phyloP scores from a whole-genome alignment of 2,329 filamentous ascomycete species.

The Hymenotorrendiella dingleyae region DNA sequence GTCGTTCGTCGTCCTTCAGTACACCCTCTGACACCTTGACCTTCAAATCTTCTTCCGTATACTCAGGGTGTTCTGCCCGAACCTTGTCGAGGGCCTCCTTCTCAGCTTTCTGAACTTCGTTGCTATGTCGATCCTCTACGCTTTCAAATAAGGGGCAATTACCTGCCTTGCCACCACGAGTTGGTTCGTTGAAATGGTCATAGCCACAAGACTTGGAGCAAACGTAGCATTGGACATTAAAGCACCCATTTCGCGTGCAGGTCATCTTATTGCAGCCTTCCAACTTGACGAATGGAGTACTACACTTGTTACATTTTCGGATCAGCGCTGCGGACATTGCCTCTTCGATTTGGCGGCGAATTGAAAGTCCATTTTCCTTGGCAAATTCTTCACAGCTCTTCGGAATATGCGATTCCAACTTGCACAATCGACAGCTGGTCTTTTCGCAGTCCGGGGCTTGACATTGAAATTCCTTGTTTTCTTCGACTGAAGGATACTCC shows the following conservation, averaged over 20 bases:
- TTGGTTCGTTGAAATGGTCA: conserved; percentile 58
- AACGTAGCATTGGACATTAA: conserved; percentile 58
- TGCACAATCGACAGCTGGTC: conserved; percentile 64
- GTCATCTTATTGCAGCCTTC: conserved; percentile 79
- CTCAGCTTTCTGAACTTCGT: conserved; percentile 59
- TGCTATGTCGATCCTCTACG: conserved; percentile 51
- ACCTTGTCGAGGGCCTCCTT: conserved; percentile 49
- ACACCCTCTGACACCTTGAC: conserved; percentile 54
- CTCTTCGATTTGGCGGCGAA: conserved; percentile 69
- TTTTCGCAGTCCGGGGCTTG: conserved; percentile 57
- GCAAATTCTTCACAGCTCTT: conserved; percentile 63
- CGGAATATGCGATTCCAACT: conserved; percentile 63
- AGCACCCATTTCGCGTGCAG: conserved; percentile 52
- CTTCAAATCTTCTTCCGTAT: conserved; percentile 52
- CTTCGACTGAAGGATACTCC: conserved; percentile 60
- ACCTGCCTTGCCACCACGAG: conserved; percentile 40
- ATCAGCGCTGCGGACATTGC: conserved; percentile 78
- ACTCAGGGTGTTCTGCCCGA: conserved; percentile 51
- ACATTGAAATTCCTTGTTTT: conserved; percentile 70
- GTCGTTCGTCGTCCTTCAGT: conserved; percentile 35
- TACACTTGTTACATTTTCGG: conserved; percentile 64
- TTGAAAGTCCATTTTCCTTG: conserved; percentile 51
- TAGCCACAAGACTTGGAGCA: conserved; percentile 65
- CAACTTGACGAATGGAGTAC: conserved; percentile 66
- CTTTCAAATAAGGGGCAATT: conserved; percentile 66